These are phyloP conservation scores for Aphanomyces astaci DNA, from an alignment of 352 stramenopile species.

Conservation along the genomic window DNA sequence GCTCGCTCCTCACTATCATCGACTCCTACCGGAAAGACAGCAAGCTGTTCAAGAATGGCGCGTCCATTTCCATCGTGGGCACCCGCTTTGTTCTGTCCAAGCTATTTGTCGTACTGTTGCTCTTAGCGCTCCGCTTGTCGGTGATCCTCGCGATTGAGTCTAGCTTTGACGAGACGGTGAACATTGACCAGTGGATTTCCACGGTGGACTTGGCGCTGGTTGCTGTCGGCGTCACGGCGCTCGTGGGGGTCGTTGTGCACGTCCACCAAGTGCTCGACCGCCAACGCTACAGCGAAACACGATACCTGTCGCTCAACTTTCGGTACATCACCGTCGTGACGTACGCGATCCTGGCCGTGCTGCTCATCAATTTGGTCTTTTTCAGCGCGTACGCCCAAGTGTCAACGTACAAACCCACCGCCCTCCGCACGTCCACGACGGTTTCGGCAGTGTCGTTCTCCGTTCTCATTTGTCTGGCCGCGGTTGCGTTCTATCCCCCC, in stretches of 20 bases:
- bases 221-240: background rate
- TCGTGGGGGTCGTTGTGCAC: background rate
- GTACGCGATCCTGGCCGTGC: background rate
- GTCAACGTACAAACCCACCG: slow-evolving; percentile 11
- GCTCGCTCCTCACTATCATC: slow-evolving; percentile 11
- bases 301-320: slow-evolving; percentile 7
- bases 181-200: background rate
- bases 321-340: background rate
- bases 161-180: background rate
- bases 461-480: background rate
- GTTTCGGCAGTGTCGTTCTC: background rate
- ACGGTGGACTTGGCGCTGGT: background rate
- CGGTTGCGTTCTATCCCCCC: slow-evolving; percentile 9
- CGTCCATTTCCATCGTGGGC: background rate
- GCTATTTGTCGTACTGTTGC: background rate
- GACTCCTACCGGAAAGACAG: slow-evolving; percentile 11
- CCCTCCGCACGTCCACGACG: background rate
- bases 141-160: background rate
- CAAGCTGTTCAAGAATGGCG: slow-evolving; percentile 4
- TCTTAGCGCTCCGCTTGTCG: background rate
- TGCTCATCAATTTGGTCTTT: slow-evolving; percentile 18
- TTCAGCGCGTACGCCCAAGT: slow-evolving; percentile 12
- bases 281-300: slow-evolving; percentile 10
- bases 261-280: background rate
- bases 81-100: background rate